Percentiles rank a stretch among this genome's conserved stretches.
These are phyloP conservation scores for Ambrosia trifida DNA, from an alignment of 129 eudicot species.

Conservation along the genomic window DNA sequence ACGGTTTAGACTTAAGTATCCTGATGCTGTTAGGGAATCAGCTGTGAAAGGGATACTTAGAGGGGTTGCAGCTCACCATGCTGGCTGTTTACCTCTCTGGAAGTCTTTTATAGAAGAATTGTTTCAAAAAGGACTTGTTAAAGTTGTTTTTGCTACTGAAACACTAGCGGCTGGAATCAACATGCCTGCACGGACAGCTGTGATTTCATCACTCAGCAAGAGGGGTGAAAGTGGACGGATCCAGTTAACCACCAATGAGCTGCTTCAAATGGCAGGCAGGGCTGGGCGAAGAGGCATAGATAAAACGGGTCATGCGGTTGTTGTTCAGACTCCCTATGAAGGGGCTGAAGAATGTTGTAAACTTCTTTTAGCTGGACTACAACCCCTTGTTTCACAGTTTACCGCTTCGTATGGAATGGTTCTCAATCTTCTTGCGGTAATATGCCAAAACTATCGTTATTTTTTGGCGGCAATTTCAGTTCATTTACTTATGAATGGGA, in stretches of 20 bases:
- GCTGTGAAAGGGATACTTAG: slow-evolving; percentile 84
- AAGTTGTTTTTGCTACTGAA: slow-evolving; percentile 97
- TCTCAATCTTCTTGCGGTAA: slow-evolving; percentile 95
- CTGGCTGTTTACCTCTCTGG: slow-evolving; percentile 98
- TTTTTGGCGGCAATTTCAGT: background rate
- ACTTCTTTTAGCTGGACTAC: slow-evolving; percentile 82
- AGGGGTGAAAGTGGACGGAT: slow-evolving; percentile 88
- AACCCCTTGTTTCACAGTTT: slow-evolving; percentile 97
- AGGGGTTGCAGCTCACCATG: slow-evolving; percentile 96
- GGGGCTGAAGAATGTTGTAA: slow-evolving; percentile 97
- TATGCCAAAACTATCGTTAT: slow-evolving; percentile 9
- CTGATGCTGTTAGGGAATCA: slow-evolving; percentile 91
- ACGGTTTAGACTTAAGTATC: slow-evolving; percentile 72
- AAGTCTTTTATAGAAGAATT: slow-evolving; percentile 94
- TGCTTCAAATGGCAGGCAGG: slow-evolving; percentile 99
- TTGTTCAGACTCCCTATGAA: slow-evolving; percentile 89
- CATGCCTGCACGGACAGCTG: slow-evolving; percentile 99
- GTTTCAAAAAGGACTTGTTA: slow-evolving; percentile 85
- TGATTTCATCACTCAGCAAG: slow-evolving; percentile 86
- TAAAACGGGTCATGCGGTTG: slow-evolving; percentile 87
- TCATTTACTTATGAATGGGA: background rate
- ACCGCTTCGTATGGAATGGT: slow-evolving; percentile 99
- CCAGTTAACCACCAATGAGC: slow-evolving; percentile 68
- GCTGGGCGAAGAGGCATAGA: slow-evolving; percentile 99
- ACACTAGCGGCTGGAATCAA: slow-evolving; percentile 99